Conservation (phyloP, 192 early-diverging fungal genomes). For the Gamsiella multidivaricata region DNA sequence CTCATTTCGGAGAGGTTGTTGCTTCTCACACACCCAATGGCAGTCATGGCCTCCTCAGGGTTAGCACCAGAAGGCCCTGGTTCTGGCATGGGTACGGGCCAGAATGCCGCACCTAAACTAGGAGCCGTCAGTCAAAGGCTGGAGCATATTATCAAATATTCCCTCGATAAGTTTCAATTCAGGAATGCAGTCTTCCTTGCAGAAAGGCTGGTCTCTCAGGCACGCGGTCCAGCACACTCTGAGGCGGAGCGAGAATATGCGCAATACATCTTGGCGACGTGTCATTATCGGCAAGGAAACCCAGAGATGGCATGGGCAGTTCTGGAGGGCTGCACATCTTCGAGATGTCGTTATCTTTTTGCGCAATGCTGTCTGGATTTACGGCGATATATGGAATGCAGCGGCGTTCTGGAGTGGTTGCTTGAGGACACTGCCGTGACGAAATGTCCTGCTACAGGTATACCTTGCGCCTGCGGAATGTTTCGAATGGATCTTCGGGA, state of each 20-base stretch:
- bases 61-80: constrained; percentile 2
- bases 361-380: constrained; percentile 61
- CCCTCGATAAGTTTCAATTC: constrained; percentile 55
- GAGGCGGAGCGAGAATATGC: constrained; percentile 35
- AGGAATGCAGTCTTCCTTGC: constrained; percentile 56
- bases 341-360: constrained; percentile 46
- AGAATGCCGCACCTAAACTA: constrained; percentile 5
- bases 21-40: not conserved
- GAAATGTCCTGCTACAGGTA: constrained; percentile 10
- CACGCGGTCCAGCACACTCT: constrained; percentile 10
- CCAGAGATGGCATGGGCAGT: constrained; percentile 40
- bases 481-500: not conserved
- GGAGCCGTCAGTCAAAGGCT: constrained; percentile 20
- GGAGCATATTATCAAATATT: constrained; percentile 50
- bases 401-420: constrained; percentile 33
- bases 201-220: constrained; percentile 42
- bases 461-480: not conserved
- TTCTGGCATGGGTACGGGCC: not conserved
- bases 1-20: no score
- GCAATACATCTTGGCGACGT: constrained; percentile 51
- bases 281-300: constrained; percentile 51
- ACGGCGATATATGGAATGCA: constrained; percentile 41
- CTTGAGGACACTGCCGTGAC: constrained; percentile 6
- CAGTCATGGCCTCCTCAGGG: constrained; percentile 18
- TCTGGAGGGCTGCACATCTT: constrained; percentile 35